A percentile compares a stretch with the other conserved stretches of the same genome.
Conservation (phyloP, 371 early-diverging fungal genomes). For the Syncephalastrum racemosum region DNA sequence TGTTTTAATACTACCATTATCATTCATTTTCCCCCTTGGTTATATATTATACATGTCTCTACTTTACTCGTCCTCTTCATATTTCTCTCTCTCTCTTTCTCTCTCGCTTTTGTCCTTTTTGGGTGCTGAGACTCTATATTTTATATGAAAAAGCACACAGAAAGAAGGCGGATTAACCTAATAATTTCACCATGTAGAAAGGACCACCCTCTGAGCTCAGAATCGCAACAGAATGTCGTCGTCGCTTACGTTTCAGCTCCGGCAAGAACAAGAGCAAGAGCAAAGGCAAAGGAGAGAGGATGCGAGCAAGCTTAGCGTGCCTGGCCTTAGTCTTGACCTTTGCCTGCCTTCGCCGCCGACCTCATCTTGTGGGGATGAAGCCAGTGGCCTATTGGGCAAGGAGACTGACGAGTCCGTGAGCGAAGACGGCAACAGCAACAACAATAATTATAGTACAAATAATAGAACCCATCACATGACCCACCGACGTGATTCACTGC, state of each 20-base stretch:
- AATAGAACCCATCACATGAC: background rate
- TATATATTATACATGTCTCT: too few species aligned
- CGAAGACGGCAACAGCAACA: conserved; percentile 5
- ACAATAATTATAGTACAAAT: background rate
- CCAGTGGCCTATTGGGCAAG: conserved; percentile 7
- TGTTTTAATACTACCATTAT: too few species aligned
- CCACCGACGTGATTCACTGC: conserved; percentile 36
- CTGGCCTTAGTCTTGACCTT: background rate
- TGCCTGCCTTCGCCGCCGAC: conserved; percentile 49
- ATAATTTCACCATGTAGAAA: too few species aligned
- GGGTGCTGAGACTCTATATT: too few species aligned
- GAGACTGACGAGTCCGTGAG: conserved; percentile 8
- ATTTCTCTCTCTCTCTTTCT: too few species aligned
- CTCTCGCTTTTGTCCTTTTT: too few species aligned
- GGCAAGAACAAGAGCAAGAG: conserved; percentile 27
- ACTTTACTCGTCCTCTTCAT: too few species aligned
- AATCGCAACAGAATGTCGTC: conserved; percentile 37
- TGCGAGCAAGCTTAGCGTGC: too few species aligned
- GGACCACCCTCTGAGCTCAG: conserved; percentile 3
- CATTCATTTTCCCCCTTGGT: too few species aligned
- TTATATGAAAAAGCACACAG: too few species aligned
- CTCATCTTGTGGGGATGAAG: conserved; percentile 49
- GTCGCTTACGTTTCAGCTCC: conserved; percentile 43
- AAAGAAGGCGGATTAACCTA: too few species aligned
- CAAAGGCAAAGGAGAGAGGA: conserved; percentile 7